Conservation (phyloP, 345 rosid genomes). For the Citropsis articulata region DNA sequence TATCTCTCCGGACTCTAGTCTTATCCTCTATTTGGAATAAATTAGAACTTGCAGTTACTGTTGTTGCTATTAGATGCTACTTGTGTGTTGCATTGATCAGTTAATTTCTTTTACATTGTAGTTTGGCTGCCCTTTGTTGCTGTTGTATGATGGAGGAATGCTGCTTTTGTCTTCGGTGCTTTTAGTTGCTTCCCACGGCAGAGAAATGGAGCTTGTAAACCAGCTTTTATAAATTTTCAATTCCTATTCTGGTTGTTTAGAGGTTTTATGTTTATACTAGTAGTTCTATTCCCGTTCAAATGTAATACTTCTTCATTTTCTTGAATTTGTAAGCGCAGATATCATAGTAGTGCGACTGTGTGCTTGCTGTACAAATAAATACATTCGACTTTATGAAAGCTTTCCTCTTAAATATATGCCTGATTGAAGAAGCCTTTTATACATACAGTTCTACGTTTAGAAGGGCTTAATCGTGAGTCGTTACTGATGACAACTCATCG, state of each 20-base stretch:
- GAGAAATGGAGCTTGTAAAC: not conserved
- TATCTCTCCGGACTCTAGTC: not conserved
- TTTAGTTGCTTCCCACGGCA: not conserved
- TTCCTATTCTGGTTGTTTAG: conserved; percentile 2
- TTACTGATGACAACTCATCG: not conserved
- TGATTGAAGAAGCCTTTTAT: not conserved
- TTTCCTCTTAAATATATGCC: not conserved
- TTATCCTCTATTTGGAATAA: not conserved
- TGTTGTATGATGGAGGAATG: conserved; percentile 49
- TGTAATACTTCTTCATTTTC: not conserved
- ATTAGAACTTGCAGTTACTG: not conserved
- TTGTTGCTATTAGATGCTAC: not conserved
- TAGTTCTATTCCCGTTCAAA: not conserved
- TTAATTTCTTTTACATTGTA: conserved; percentile 21
- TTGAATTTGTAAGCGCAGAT: conserved; percentile 9
- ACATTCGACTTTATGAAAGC: no score
- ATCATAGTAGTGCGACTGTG: not conserved
- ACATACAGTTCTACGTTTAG: no score
- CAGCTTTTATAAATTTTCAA: not conserved
- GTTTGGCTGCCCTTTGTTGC: conserved; percentile 51
- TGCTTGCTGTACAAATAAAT: not conserved
- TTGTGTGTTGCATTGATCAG: not conserved
- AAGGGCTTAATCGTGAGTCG: not conserved
- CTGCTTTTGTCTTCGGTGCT: conserved; percentile 27
- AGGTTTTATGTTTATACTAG: not conserved